These are phyloP conservation scores for Ogataea nitratoaversa DNA, from an alignment of 805 yeast species.

Conservation along the genomic window DNA sequence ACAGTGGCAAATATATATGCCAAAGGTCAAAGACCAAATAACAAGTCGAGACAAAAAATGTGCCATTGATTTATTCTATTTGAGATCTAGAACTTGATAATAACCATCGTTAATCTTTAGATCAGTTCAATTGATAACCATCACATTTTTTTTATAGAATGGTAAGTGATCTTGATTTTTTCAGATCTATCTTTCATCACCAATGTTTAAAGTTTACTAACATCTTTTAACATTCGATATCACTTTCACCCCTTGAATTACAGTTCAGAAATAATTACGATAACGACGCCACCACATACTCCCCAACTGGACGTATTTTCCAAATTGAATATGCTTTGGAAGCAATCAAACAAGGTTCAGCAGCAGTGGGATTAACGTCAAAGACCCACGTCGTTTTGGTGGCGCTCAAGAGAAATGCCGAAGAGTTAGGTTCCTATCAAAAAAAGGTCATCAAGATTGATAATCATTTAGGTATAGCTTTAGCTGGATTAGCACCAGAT, in stretches of 20 bases:
- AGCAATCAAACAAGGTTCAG: conserved; percentile 97
- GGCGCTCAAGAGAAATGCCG: conserved; percentile 94
- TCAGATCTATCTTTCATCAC: too few relatives aligned
- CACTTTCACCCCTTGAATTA: not conserved
- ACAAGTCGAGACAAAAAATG: too few relatives aligned
- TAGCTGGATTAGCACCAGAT: conserved; percentile 98
- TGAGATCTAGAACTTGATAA: too few relatives aligned
- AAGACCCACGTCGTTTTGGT: conserved; percentile 85
- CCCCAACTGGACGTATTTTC: conserved; percentile 90
- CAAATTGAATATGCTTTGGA: conserved; percentile 89
- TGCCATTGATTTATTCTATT: too few relatives aligned
- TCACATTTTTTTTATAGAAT: too few relatives aligned
- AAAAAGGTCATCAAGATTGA: conserved; percentile 90
- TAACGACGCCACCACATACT: conserved; percentile 96
- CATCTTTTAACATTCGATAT: not conserved
- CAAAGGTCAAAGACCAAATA: too few relatives aligned
- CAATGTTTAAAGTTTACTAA: too few relatives aligned
- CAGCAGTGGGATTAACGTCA: conserved; percentile 91
- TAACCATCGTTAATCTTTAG: too few relatives aligned
- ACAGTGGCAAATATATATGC: too few relatives aligned
- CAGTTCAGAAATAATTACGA: conserved; percentile 97
- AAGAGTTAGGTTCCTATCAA: conserved; percentile 95
- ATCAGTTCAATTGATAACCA: too few relatives aligned
- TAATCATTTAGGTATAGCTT: conserved; percentile 88
- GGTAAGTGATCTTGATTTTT: too few relatives aligned